Percentiles rank a stretch among this genome's conserved stretches.
Conservation (phyloP, 441 rosid species). For the Pelargonium australe region DNA sequence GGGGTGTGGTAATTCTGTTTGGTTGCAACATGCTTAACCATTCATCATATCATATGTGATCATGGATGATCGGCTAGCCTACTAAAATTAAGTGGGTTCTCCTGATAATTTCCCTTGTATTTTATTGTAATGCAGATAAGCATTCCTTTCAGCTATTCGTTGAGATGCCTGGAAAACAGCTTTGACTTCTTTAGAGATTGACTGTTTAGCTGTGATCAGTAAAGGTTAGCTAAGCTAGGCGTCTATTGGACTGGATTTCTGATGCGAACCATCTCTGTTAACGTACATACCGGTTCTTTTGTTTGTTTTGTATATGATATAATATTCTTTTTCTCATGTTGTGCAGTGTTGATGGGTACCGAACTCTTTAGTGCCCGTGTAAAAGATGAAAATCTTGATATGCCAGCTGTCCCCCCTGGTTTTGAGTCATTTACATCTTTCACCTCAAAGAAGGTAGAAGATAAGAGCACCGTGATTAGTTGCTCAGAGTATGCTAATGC, state of each 20-base stretch:
- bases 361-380: constrained; percentile 73
- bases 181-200: background rate
- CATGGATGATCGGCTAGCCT: background rate
- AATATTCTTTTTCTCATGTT: constrained; percentile 14
- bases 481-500: constrained; percentile 38
- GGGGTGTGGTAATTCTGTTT: background rate
- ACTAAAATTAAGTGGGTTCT: background rate
- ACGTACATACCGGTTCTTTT: background rate
- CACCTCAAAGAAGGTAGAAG: constrained; percentile 44
- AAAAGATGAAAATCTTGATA: constrained; percentile 80
- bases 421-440: constrained; percentile 83
- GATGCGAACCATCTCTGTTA: constrained; percentile 7
- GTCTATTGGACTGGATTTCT: constrained; percentile 9
- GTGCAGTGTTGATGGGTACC: constrained; percentile 69
- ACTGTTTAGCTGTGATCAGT: background rate
- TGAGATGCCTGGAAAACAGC: background rate
- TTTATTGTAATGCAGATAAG: background rate
- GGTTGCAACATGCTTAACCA: background rate
- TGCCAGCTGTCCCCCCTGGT: constrained; percentile 92
- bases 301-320: constrained; percentile 8
- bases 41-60: background rate
- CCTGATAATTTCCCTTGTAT: background rate
- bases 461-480: constrained; percentile 23
- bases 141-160: background rate
- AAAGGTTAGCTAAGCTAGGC: constrained; percentile 9